Evolutionary conservation across 2,329 filamentous ascomycete genomes (phyloP).

Genomic region (Fusarium sp.): DNA sequence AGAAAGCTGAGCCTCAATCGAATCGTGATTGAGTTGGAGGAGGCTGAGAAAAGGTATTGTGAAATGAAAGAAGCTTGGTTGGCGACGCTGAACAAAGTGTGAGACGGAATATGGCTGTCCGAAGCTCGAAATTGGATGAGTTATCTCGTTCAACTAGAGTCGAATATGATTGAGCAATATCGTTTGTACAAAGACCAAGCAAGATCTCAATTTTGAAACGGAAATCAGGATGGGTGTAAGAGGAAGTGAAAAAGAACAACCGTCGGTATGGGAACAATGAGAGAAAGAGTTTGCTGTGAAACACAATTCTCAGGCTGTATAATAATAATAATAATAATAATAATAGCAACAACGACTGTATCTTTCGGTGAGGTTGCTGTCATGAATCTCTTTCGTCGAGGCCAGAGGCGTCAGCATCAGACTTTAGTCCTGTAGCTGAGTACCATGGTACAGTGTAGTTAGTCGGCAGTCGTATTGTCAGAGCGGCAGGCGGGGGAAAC

Average conservation of each 20-base stretch:
- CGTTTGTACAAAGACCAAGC: not conserved
- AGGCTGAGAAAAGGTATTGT: not conserved
- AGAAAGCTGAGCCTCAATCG: slow-evolving; percentile 24
- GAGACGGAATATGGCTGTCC: not conserved
- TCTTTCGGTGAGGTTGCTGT: slow-evolving; percentile 13
- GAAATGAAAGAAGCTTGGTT: not conserved
- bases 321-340: not conserved
- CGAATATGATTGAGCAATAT: not conserved
- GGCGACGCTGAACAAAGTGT: not conserved
- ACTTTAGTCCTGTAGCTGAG: slow-evolving; percentile 1
- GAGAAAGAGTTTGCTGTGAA: not conserved
- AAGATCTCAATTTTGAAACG: not conserved
- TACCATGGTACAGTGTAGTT: not conserved
- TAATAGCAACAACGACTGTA: not conserved
- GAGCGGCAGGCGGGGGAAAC: slow-evolving; percentile 40
- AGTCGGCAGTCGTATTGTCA: slow-evolving; percentile 43
- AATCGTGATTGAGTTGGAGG: not conserved
- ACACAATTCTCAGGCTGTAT: not conserved
- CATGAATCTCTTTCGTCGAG: slow-evolving; percentile 13
- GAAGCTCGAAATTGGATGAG: not conserved
- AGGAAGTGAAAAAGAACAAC: not conserved
- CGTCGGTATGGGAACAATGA: not conserved
- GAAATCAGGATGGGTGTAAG: slow-evolving; percentile 14
- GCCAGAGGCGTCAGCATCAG: slow-evolving; percentile 24
- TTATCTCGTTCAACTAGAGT: slow-evolving; percentile 7